A percentile compares a stretch with the other conserved stretches of the same genome.
phyloP scores from a whole-genome alignment of 2,329 filamentous ascomycete genomes.

The Cladophialophora exuberans region DNA sequence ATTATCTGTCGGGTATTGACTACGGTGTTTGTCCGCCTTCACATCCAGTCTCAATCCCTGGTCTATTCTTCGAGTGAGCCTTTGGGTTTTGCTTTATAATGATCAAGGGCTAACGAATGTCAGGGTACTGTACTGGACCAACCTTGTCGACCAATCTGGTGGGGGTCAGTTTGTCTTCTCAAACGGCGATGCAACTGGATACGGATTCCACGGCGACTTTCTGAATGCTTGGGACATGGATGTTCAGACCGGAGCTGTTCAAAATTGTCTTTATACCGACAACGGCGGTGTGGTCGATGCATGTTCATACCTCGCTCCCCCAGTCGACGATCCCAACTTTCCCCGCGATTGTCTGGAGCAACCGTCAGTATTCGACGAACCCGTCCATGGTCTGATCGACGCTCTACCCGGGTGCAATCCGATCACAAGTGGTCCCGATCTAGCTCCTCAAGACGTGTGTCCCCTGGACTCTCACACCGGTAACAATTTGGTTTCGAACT shows the following conservation, averaged over 20 bases:
- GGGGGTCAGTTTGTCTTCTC: constrained; percentile 61
- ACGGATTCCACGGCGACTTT: constrained; percentile 66
- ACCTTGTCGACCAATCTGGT: constrained; percentile 45
- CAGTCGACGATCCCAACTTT: constrained; percentile 57
- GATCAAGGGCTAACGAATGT: constrained; percentile 31
- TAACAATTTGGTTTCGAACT: background rate
- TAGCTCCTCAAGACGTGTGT: constrained; percentile 22
- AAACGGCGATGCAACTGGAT: constrained; percentile 55
- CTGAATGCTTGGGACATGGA: constrained; percentile 71
- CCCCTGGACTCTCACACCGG: constrained; percentile 10
- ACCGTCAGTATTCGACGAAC: constrained; percentile 44
- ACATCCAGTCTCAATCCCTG: constrained; percentile 69
- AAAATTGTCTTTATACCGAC: constrained; percentile 62
- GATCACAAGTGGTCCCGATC: constrained; percentile 40
- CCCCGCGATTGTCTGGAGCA: constrained; percentile 56
- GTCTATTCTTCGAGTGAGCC: constrained; percentile 75
- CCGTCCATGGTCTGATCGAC: constrained; percentile 29
- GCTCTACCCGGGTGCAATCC: constrained; percentile 36
- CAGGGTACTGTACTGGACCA: constrained; percentile 56
- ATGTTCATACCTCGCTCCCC: constrained; percentile 56
- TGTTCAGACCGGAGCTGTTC: constrained; percentile 67
- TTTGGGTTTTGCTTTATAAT: background rate
- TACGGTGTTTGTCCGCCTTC: constrained; percentile 73
- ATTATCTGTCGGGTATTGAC: constrained; percentile 77
- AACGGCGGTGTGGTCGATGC: constrained; percentile 63